Conservation (phyloP, 805 yeast species). For the Starmera amethionina region DNA sequence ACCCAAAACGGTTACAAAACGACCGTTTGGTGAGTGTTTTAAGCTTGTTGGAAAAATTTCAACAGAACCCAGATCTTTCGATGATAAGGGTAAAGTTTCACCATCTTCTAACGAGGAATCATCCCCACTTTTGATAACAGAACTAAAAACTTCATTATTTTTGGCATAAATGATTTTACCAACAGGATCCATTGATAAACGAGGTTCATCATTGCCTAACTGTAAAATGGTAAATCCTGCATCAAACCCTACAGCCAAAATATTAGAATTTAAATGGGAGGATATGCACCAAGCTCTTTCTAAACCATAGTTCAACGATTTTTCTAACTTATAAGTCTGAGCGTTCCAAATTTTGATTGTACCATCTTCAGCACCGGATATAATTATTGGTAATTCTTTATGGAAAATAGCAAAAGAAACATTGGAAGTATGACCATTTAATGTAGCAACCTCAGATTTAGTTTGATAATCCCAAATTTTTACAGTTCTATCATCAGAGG, state of each 20-base stretch:
- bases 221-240: slow-evolving; percentile 86
- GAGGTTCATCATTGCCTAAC: slow-evolving; percentile 90
- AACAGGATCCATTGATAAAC: slow-evolving; percentile 83
- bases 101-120: slow-evolving; percentile 56
- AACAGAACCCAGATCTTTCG: slow-evolving; percentile 88
- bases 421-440: slow-evolving; percentile 89
- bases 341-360: slow-evolving; percentile 93
- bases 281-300: slow-evolving; percentile 97
- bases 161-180: slow-evolving; percentile 90
- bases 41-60: slow-evolving; percentile 87
- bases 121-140: slow-evolving; percentile 65
- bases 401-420: slow-evolving; percentile 97
- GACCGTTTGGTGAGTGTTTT: slow-evolving; percentile 92
- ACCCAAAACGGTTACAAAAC: slow-evolving; percentile 94
- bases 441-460: slow-evolving; percentile 86
- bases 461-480: slow-evolving; percentile 97
- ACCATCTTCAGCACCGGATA: slow-evolving; percentile 96
- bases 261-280: slow-evolving; percentile 57
- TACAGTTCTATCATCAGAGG: slow-evolving; percentile 84
- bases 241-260: slow-evolving; percentile 89
- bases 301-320: slow-evolving; percentile 80
- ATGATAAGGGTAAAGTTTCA: slow-evolving; percentile 63
- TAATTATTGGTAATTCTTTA: slow-evolving; percentile 90
- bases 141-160: slow-evolving; percentile 73
- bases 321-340: slow-evolving; percentile 86